Evolutionary conservation across 2,329 filamentous ascomycete species (phyloP), one percentile per base, ranked within the genome.

Genomic region (Lasiodiplodia sp.): DNA sequence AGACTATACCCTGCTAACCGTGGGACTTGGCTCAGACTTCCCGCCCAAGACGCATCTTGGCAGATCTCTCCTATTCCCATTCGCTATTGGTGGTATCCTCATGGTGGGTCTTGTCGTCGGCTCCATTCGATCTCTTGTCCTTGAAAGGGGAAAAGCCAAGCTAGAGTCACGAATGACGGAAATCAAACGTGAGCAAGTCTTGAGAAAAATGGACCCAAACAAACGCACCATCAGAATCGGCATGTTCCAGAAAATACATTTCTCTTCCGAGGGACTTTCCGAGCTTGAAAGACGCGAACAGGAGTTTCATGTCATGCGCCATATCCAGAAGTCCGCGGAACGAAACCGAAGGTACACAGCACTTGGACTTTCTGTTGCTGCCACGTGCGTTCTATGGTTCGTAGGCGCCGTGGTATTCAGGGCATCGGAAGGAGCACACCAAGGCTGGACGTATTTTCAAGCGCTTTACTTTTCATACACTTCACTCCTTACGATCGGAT

Each of bases 81-180:
- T 83, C 65, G 85, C 86, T 1, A 83, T 88, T 38, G 85, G 84
- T 5, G 86, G 86, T 0, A 85, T 87, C 31, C 77, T 87, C 6
- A 84, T 83, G 53, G 78, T 87, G 18, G 86, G 86, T 83, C 77
- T 88, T 10, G 85, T 87, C 23, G 80, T 88, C 55, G 85, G 85
- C 8, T 85, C 83, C 3, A 84, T 87, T 31, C 78, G 85, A 14
- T 83, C 82, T 0, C 72, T 87, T 3, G 80, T 85, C 0, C 76
- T 87, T 14, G 84, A 86, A 68, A 78, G 84, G 55, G 84, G 84
- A 4, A 83, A 85, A 70, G 77, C 83, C 69, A 87, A 86, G 73
- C 78, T 87, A 72, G 79, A 79, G 23, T 83, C 83, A 51, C 77
- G 84, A 4, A 83, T 86, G 67, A 80, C 81, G 25, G 85, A 87